Percentiles rank a stretch among this genome's conserved stretches.
phyloP scores from a whole-genome alignment of 306 rosid species.

The Potentilla sterilis region DNA sequence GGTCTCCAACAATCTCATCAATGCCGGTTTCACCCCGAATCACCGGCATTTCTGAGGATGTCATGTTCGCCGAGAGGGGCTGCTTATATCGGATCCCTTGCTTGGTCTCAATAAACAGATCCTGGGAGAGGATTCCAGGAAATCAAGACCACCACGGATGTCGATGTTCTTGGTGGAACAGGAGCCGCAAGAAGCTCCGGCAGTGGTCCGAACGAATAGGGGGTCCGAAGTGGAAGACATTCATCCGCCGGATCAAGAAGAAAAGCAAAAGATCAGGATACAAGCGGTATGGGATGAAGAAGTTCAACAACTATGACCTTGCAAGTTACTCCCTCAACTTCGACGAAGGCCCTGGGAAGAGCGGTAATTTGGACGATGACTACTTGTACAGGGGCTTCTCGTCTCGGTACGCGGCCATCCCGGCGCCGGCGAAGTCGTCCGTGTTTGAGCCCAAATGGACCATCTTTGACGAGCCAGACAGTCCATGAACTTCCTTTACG shows the following conservation, averaged over 20 bases:
- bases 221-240: constrained; percentile 76
- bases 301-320: constrained; percentile 51
- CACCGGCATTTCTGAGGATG: constrained; percentile 1
- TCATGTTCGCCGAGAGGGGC: constrained; percentile 26
- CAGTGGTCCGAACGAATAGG: constrained; percentile 67
- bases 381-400: constrained; percentile 44
- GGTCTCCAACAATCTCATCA: background rate
- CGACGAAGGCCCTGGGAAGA: constrained; percentile 46
- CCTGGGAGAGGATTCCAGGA: constrained; percentile 47
- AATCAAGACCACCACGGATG: constrained; percentile 23
- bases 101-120: constrained; percentile 11
- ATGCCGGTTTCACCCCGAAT: background rate
- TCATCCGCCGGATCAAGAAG: constrained; percentile 55
- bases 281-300: constrained; percentile 8
- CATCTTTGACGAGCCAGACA: no score
- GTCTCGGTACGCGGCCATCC: constrained; percentile 49
- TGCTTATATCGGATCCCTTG: constrained; percentile 53
- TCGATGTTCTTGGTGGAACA: constrained; percentile 44
- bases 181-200: constrained; percentile 51
- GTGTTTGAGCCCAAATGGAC: no score
- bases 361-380: constrained; percentile 19
- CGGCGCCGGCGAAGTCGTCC: constrained; percentile 26
- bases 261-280: background rate
- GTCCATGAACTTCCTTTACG: background rate
- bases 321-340: constrained; percentile 65